These are phyloP conservation scores for Litsea cubeba DNA, from an alignment of 164 flowering plant species.

Conservation along the genomic window DNA sequence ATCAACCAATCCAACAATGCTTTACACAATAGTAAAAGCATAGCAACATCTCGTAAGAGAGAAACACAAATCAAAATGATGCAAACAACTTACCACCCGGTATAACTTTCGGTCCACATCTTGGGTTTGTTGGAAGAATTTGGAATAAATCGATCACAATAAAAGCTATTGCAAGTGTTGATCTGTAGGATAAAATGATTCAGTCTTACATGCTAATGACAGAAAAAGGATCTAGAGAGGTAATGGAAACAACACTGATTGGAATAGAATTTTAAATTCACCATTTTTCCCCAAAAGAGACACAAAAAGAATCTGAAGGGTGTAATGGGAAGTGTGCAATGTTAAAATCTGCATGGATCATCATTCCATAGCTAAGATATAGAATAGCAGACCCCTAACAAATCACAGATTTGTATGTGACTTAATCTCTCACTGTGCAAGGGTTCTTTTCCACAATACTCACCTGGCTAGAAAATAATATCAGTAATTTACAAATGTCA, in stretches of 20 bases:
- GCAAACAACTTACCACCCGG: conserved; percentile 66
- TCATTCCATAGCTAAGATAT: too few relatives aligned
- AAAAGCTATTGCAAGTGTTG: conserved; percentile 95
- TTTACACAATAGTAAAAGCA: neutral
- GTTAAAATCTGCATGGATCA: too few relatives aligned
- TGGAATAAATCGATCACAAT: conserved; percentile 85
- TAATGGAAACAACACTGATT: neutral
- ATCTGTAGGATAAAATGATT: conserved; percentile 43
- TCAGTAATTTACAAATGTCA: neutral
- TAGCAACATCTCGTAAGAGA: neutral
- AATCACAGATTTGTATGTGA: neutral
- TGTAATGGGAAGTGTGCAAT: too few relatives aligned
- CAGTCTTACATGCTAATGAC: neutral
- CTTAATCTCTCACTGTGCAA: neutral
- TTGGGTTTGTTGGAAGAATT: conserved; percentile 81
- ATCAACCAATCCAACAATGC: neutral
- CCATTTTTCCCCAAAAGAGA: neutral
- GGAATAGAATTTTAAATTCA: neutral
- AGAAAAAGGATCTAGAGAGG: neutral
- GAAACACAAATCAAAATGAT: neutral
- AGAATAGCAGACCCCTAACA: too few relatives aligned
- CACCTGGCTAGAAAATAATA: too few relatives aligned
- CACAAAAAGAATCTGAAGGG: too few relatives aligned
- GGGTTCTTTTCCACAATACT: too few relatives aligned
- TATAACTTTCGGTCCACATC: conserved; percentile 99